phyloP scores from a whole-genome alignment of 768 basidiomycete genomes.

The Paxillus ammoniavirescens region DNA sequence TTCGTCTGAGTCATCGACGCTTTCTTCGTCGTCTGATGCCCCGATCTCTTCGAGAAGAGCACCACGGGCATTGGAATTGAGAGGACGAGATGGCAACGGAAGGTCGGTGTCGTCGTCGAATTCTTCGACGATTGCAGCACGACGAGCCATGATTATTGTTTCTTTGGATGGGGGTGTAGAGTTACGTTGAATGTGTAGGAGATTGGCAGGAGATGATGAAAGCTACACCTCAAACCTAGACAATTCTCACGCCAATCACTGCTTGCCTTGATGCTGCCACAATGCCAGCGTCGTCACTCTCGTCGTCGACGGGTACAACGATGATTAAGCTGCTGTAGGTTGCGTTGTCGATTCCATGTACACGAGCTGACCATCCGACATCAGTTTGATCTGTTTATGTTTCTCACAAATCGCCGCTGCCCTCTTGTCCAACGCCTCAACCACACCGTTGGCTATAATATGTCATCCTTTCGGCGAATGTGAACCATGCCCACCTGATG shows the following conservation, averaged over 20 bases:
- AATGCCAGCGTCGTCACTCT: conserved; percentile 1
- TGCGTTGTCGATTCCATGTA: background rate
- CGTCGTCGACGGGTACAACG: conserved; percentile 5
- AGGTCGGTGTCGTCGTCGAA: conserved; percentile 96
- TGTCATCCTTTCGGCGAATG: conserved; percentile 60
- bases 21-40: conserved; percentile 51
- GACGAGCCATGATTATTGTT: conserved; percentile 57
- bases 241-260: conserved; percentile 16
- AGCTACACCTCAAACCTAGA: background rate
- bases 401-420: conserved; percentile 6
- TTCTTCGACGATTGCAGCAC: conserved; percentile 67
- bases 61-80: conserved; percentile 67
- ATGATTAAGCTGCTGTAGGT: conserved; percentile 14
- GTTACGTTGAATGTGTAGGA: background rate
- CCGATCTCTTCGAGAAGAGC: conserved; percentile 77
- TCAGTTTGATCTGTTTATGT: conserved; percentile 15
- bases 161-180: conserved; percentile 1
- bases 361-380: background rate
- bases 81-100: conserved; percentile 64
- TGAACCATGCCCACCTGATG: conserved; percentile 60
- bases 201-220: too few species aligned
- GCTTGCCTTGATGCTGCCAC: conserved; percentile 10
- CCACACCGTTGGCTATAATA: conserved; percentile 11
- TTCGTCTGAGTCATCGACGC: conserved; percentile 27
- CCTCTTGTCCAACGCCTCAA: conserved; percentile 3